Evolutionary conservation across 768 basidiomycete genomes (phyloP).

Genomic region (Phaffia australis): DNA sequence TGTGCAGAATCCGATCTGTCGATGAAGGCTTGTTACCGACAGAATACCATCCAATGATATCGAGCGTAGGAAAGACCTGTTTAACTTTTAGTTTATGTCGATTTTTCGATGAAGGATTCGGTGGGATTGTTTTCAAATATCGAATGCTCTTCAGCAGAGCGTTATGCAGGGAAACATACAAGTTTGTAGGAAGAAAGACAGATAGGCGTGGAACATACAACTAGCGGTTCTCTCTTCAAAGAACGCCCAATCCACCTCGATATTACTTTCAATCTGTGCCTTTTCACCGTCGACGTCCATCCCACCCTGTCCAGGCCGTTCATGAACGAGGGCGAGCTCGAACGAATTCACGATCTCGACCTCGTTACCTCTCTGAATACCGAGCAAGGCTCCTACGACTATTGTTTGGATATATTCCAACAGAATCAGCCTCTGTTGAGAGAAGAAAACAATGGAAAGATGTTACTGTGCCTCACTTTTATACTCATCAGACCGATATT

Average conservation of each 20-base stretch:
- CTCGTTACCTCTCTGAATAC: conserved; percentile 85
- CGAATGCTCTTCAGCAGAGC: not conserved
- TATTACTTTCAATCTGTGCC: not conserved
- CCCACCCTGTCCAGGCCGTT: conserved; percentile 31
- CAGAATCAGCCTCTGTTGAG: not conserved
- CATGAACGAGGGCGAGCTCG: conserved; percentile 55
- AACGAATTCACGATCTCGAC: conserved; percentile 97
- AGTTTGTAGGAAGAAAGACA: not conserved
- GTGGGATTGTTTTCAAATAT: not conserved
- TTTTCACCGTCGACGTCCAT: conserved; percentile 29
- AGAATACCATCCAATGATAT: conserved; percentile 97
- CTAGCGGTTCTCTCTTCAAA: conserved; percentile 73
- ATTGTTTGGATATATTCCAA: not conserved
- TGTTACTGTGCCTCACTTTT: conserved; percentile 3
- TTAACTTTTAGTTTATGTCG: conserved; percentile 53
- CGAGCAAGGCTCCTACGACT: conserved; percentile 90
- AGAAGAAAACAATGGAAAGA: not conserved
- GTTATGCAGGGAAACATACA: not conserved
- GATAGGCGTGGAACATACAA: conserved; percentile 45
- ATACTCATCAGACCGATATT: conserved; percentile 37
- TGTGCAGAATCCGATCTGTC: conserved; percentile 71
- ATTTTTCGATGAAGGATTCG: conserved; percentile 5
- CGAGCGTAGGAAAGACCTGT: conserved; percentile 93
- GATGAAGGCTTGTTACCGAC: conserved; percentile 57
- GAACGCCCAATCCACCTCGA: conserved; percentile 65